Base-by-base conservation (phyloP, 768 basidiomycete species). In the Astraeus odoratus region DNA sequence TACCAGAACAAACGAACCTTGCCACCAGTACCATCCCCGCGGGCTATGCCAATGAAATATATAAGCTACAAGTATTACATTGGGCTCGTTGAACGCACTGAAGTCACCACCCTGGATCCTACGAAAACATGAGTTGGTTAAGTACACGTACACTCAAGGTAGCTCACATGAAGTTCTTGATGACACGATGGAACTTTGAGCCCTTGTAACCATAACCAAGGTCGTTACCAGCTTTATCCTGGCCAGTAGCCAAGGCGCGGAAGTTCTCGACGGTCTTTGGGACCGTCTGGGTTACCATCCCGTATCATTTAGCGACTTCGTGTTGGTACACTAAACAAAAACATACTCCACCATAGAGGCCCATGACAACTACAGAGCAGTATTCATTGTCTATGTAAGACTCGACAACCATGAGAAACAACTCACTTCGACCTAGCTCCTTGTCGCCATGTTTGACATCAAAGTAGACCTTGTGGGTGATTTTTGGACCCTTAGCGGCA, bases 81-180 rank as follows among this genome's bases (percentile, higher is more conserved):
- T 26, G 31, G 31, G 8, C 42, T 49, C 26, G 16, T 9, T 47
- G 13, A 18, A 77, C 86, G 56, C 64, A 86, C 89, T 96, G 69
- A 97, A 99, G 71, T 97, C 95, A 69, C 95, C 95, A 58, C 94
- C 94, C 70, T 97, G 94, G 56, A 95, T 92, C 89, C 88, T 89
- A 50, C 48, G 27, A 22, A 53, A 47, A 25, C 31, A 8, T 52
- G 9, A 23, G 22, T 26, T 19, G 26, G 4, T 13, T 20, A 30
- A 9, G 27, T 5, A 7, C 5, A 41, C 37, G 4, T 20, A 5
- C 41, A 20, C 16, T 35, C 27, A 31, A 33, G 27, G 37, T 12
- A 25, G 57, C 77, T 56, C 44, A 83, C 92, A 95, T 95, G 68
- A 95, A 95, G 57, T 86, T 72, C 67, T 90, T 88, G 64, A 96